Evolutionary conservation across 176 grass and related monocot species (phyloP), one percentile per base, ranked within the genome.

Genomic region (Musa troglodytarum): DNA sequence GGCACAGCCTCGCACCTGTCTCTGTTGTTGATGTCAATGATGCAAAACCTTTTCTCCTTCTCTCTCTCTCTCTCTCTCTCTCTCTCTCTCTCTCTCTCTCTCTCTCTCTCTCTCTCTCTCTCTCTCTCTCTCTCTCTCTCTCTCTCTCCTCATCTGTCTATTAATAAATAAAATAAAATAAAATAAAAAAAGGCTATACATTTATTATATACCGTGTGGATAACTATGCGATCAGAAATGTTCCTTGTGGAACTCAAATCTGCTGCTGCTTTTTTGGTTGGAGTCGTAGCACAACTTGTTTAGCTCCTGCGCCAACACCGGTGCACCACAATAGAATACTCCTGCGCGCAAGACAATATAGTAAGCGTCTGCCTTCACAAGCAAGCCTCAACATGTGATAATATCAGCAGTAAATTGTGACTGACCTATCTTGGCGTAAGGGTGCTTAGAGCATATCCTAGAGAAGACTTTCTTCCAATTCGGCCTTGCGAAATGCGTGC

Each of bases 401-500:
- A 62, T 1, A 61, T 61, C 57, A 2, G 1, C 5, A 61, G 15
- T 15, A 20, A 7, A 19, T 6, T 62, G 12, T 1, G 10, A 89
- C 81, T 81, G 50, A 99, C 96, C 96, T 89, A 99, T 99, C 83
- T 89, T 94, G 49, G 96, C 88, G 84, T 79, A 72, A 16, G 91
- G 90, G 74, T 99, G 96, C 74, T 89, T 99, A 55, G 88, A 88
- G 69, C 81, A 69, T 49, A 94, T 92, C 91, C 87, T 94, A 43
- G 88, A 84, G 53, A 99, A 79, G 76, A 99, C 96, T 67, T 95
- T 99, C 84, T 94, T 92, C 96, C 96, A 99, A 73, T 99, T 99
- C 67, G 96, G 96, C 79, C 86, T 92, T 53, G 96, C 96, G 83
- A 99, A 99, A 87, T 99, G 96, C 55, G 96, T 99, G 53, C 96